Conservation (phyloP, 306 rosid species). For the Potentilla sterilis region DNA sequence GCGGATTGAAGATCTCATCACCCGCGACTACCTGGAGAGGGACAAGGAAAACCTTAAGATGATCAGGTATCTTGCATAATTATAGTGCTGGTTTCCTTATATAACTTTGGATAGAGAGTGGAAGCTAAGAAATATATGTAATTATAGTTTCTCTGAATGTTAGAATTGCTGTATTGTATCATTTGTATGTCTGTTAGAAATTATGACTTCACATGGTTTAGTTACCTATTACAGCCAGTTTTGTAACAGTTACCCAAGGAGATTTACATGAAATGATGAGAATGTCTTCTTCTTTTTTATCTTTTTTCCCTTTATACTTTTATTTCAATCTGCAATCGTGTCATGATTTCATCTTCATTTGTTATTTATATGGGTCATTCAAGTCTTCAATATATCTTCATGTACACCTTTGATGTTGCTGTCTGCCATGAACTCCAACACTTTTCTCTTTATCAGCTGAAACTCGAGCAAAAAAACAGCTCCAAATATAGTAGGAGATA, state of each 20-base stretch:
- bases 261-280: background rate
- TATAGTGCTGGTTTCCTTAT: constrained; percentile 1
- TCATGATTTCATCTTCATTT: background rate
- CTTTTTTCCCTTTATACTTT: background rate
- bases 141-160: background rate
- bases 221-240: background rate
- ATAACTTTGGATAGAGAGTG: background rate
- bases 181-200: background rate
- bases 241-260: background rate
- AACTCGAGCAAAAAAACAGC: too few relatives aligned
- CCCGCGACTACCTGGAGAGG: constrained; percentile 65
- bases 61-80: constrained; percentile 56
- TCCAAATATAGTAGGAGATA: too few relatives aligned
- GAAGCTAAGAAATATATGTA: background rate
- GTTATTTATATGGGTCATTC: background rate
- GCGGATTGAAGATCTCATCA: constrained; percentile 73
- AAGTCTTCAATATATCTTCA: too few relatives aligned
- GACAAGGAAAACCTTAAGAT: constrained; percentile 48
- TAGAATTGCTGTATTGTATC: constrained; percentile 27
- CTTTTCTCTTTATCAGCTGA: too few relatives aligned
- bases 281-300: background rate
- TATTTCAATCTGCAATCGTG: background rate
- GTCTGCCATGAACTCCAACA: too few relatives aligned
- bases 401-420: too few relatives aligned
- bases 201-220: background rate